A percentile compares a stretch with the other conserved stretches of the same genome.
These are phyloP conservation scores for Curvularia lunata DNA, from an alignment of 2,329 filamentous ascomycete genomes.

Conservation along the genomic window DNA sequence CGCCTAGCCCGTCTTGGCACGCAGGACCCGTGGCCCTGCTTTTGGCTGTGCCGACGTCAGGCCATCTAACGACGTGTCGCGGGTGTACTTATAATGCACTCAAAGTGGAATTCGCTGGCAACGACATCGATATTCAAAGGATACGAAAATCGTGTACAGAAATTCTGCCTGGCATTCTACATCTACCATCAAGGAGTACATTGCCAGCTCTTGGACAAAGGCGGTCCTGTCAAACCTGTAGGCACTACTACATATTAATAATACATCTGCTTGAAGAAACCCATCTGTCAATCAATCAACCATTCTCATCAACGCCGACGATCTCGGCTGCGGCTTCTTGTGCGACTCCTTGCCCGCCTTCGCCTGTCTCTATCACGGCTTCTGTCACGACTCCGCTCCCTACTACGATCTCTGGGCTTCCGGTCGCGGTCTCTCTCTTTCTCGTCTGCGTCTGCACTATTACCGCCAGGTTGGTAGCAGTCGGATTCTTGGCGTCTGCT, in stretches of 20 bases:
- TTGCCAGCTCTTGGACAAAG: neutral
- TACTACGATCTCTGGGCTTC: conserved; percentile 37
- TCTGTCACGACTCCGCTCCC: conserved; percentile 13
- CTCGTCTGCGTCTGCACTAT: conserved; percentile 19
- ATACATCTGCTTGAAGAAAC: conserved; percentile 6
- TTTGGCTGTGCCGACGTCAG: neutral
- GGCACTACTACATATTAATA: conserved; percentile 2
- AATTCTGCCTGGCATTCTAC: neutral
- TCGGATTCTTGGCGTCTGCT: conserved; percentile 40
- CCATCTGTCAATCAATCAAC: neutral
- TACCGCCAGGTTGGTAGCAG: conserved; percentile 38
- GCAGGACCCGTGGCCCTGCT: conserved; percentile 4
- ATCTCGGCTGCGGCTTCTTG: conserved; percentile 27
- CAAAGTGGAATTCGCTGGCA: no score
- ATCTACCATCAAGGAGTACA: neutral
- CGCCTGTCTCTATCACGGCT: conserved; percentile 24
- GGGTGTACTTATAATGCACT: neutral
- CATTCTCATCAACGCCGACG: conserved; percentile 19
- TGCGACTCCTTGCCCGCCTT: conserved; percentile 13
- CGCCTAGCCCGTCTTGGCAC: conserved; percentile 17
- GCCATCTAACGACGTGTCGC: neutral
- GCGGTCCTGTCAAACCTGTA: neutral
- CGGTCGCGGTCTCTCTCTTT: conserved; percentile 30
- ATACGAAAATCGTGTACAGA: neutral
- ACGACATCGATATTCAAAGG: no score